Evolutionary conservation across 2,329 filamentous ascomycete genomes (phyloP).

Genomic region (Elsinoe perseae): DNA sequence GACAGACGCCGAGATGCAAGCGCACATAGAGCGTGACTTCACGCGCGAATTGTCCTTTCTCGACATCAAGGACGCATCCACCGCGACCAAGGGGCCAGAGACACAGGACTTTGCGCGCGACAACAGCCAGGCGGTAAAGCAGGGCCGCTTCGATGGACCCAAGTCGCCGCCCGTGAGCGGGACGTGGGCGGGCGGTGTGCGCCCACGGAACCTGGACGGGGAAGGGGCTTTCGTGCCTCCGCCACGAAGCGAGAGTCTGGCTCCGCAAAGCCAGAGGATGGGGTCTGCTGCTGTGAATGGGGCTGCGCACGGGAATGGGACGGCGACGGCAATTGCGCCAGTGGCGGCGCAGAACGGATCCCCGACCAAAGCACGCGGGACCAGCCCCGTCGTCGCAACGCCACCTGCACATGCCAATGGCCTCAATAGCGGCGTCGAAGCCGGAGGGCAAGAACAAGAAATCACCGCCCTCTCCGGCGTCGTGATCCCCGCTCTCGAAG

Average conservation of each 20-base stretch:
- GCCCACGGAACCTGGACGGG: background rate
- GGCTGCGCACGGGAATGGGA: no score
- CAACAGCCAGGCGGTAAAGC: conserved; percentile 3
- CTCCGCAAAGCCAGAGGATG: background rate
- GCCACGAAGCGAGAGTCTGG: conserved; percentile 12
- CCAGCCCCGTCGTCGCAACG: conserved; percentile 6
- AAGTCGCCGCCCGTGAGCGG: background rate
- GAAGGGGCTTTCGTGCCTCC: background rate
- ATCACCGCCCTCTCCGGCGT: conserved; percentile 84
- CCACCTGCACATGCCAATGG: no score
- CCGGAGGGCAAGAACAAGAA: conserved; percentile 43
- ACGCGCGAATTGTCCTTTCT: conserved; percentile 27
- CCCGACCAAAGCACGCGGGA: background rate
- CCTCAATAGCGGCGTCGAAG: no score
- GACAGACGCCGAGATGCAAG: conserved; percentile 43
- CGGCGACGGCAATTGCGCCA: no score
- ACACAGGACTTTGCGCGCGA: background rate
- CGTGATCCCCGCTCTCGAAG: conserved; percentile 84
- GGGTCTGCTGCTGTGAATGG: background rate
- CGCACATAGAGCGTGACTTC: conserved; percentile 39
- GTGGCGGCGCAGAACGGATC: no score
- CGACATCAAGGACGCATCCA: conserved; percentile 26
- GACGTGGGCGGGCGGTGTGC: conserved; percentile 12
- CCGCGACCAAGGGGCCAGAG: conserved; percentile 2
- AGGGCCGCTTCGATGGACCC: conserved; percentile 16